Evolutionary conservation across 2,329 filamentous ascomycete genomes (phyloP).

Genomic region (Diaporthe aspalathi): DNA sequence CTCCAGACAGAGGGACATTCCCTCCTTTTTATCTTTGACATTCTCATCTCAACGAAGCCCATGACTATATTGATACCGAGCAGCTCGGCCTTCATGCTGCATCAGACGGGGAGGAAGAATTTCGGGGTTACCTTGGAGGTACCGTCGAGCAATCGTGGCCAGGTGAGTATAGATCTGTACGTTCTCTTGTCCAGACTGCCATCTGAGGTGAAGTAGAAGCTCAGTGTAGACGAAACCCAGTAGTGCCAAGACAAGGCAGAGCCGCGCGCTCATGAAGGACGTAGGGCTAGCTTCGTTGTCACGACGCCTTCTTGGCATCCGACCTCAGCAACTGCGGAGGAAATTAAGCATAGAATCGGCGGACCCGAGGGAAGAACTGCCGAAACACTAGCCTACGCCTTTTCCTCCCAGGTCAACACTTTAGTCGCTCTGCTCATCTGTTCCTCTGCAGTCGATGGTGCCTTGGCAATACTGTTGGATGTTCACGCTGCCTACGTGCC

Average conservation of each 20-base stretch:
- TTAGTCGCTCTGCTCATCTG: background rate
- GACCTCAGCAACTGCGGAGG: background rate
- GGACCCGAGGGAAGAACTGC: background rate
- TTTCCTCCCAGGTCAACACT: no score
- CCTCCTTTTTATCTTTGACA: background rate
- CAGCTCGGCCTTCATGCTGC: background rate
- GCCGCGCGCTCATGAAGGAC: conserved; percentile 8
- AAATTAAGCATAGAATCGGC: background rate
- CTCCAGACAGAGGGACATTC: background rate
- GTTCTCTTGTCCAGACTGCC: background rate
- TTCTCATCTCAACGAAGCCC: background rate
- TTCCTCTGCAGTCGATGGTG: background rate
- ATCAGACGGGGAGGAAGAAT: background rate
- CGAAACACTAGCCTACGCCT: conserved; percentile 22
- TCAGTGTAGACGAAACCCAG: background rate
- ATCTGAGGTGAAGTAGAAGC: background rate
- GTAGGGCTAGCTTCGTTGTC: background rate
- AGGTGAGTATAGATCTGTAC: background rate
- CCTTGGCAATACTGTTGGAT: background rate
- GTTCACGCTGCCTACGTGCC: background rate
- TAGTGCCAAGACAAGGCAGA: conserved; percentile 4
- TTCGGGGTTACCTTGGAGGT: background rate
- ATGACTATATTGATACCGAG: background rate
- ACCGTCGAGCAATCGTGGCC: no score
- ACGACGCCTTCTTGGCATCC: background rate